Evolutionary conservation across 1,139 yeast species (phyloP).

Genomic region (Nakaseomyces nivariensis): DNA sequence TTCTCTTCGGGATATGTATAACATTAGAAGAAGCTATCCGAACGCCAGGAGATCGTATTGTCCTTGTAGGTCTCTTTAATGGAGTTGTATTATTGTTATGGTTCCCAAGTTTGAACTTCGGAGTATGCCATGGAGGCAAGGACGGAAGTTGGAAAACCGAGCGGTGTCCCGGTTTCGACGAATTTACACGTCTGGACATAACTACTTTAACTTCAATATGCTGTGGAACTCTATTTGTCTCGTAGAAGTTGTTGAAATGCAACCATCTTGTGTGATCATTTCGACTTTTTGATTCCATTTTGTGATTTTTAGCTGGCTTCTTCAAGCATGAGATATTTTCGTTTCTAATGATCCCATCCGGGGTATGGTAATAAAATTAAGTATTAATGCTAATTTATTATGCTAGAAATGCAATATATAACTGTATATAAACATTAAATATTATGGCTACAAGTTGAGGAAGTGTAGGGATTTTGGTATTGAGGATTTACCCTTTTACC

Average conservation of each 20-base stretch:
- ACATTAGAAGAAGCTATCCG: background rate
- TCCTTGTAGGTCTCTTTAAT: conserved; percentile 12
- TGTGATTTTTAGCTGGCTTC: too few species aligned
- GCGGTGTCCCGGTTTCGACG: background rate
- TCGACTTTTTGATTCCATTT: too few species aligned
- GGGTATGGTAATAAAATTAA: too few species aligned
- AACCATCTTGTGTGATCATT: too few species aligned
- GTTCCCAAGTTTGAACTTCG: conserved; percentile 9
- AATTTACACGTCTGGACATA: background rate
- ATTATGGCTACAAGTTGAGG: too few species aligned
- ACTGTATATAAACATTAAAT: too few species aligned
- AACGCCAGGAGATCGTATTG: conserved; percentile 3
- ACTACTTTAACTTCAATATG: background rate
- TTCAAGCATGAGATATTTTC: background rate
- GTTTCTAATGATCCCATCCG: background rate
- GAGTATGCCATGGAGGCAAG: conserved; percentile 25
- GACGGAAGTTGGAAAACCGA: conserved; percentile 20
- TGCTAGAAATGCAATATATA: too few species aligned
- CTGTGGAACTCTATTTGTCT: too few species aligned
- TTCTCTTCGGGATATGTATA: conserved; percentile 1
- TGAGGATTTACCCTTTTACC: too few species aligned
- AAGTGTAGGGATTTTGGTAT: too few species aligned
- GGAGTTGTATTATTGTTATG: conserved; percentile 15
- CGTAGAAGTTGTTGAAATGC: too few species aligned
- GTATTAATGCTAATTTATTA: background rate